Conservation (phyloP, 1,284 basidiomycete species). For the Leccinum pachyderme region DNA sequence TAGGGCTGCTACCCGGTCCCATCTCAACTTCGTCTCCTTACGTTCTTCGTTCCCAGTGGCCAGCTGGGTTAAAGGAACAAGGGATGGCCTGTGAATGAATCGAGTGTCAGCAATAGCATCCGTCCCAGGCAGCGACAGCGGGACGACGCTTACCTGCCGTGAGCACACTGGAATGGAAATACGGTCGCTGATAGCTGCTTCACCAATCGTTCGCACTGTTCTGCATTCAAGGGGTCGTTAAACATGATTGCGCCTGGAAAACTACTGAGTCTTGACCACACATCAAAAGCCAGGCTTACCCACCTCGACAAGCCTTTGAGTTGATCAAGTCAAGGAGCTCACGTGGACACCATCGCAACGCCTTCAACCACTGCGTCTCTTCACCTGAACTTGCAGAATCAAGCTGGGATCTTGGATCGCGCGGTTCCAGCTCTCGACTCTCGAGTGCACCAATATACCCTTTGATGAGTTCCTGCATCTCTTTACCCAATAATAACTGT, state of each 20-base stretch:
- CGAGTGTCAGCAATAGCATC: not conserved
- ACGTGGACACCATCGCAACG: slow-evolving; percentile 75
- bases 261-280: slow-evolving; percentile 5
- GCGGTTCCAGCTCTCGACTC: slow-evolving; percentile 20
- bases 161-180: slow-evolving; percentile 93
- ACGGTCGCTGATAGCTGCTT: slow-evolving; percentile 63
- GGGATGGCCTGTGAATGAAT: slow-evolving; percentile 39
- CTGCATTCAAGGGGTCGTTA: slow-evolving; percentile 71
- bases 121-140: slow-evolving; percentile 5
- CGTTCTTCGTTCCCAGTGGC: slow-evolving; percentile 3
- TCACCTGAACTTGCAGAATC: slow-evolving; percentile 24
- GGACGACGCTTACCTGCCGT: slow-evolving; percentile 63
- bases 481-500: slow-evolving; percentile 62
- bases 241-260: slow-evolving; percentile 91
- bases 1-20: slow-evolving; percentile 25
- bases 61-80: slow-evolving; percentile 44
- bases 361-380: slow-evolving; percentile 61
- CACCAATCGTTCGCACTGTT: slow-evolving; percentile 74
- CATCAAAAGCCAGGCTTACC: slow-evolving; percentile 17
- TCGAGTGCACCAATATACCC: slow-evolving; percentile 54
- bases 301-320: slow-evolving; percentile 91
- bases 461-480: slow-evolving; percentile 67
- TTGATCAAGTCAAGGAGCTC: slow-evolving; percentile 82
- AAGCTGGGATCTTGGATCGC: slow-evolving; percentile 19
- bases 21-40: slow-evolving; percentile 18